Evolutionary conservation across 768 basidiomycete species (phyloP), one percentile per base, ranked within the genome.

Genomic region (Fomitopsis serialis): DNA sequence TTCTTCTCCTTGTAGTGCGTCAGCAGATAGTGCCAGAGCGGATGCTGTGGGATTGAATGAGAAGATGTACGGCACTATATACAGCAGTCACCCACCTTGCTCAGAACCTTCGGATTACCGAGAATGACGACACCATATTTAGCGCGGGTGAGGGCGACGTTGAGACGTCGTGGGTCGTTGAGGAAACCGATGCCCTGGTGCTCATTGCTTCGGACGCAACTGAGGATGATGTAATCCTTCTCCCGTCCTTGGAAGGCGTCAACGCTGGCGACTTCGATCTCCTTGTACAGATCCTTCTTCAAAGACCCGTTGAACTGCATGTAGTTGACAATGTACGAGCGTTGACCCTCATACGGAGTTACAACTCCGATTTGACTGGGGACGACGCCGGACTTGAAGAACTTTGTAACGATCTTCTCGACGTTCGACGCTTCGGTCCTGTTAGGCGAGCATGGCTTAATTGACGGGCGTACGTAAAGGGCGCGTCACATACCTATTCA

Each of bases 251-350:
- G 97, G 82, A 99, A 99, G 5, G 97, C 97, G 67, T 99, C 97
- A 50, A 99, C 97, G 58, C 90, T 93, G 4, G 97, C 97, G 45
- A 99, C 97, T 67, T 99, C 97, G 37, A 99, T 95, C 65, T 99
- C 97, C 76, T 99, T 99, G 76, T 99, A 99, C 17, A 98, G 70
- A 60, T 99, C 97, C 74, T 98, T 99, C 84, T 98, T 98, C 56
- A 98, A 77, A 24, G 94, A 87, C n/a, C 97, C 97, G 65, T 98
- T 97, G 77, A 97, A 92, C 74, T 99, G 97, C 97, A 99, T 98
- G 70, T 96, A 99, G 69, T 92, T 96, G 68, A 96, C 95, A 66
- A 99, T 89, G 69, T 97, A 98, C 1, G 95, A 97, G 17, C 97
- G 85, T 64, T 99, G 97, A 23, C 97, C 97, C 68, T 99, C 97